Percentiles rank a stretch among this genome's conserved stretches.
These are phyloP conservation scores for Wickerhamiella siamensis DNA, from an alignment of 805 yeast genomes.

Conservation along the genomic window DNA sequence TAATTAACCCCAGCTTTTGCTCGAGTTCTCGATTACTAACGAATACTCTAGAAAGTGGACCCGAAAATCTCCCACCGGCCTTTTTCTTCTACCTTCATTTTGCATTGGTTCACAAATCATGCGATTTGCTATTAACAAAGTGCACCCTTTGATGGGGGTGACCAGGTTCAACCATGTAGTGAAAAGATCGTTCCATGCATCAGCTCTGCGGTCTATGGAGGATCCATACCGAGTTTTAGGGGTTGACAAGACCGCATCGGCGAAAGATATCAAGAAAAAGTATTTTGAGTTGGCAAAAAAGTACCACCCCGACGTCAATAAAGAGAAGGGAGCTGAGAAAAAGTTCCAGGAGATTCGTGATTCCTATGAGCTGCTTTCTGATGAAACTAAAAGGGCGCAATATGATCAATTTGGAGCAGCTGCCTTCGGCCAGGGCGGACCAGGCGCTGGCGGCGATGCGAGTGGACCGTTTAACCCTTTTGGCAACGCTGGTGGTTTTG, in stretches of 20 bases:
- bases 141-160: background rate
- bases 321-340: conserved; percentile 74
- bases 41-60: conserved; percentile 1
- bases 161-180: background rate
- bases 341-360: conserved; percentile 87
- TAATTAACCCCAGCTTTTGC: background rate
- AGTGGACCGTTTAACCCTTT: conserved; percentile 34
- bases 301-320: conserved; percentile 93
- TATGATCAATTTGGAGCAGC: conserved; percentile 86
- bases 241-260: conserved; percentile 51
- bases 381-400: conserved; percentile 71
- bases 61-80: background rate
- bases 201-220: conserved; percentile 15
- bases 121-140: background rate
- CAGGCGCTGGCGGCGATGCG: conserved; percentile 32
- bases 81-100: background rate
- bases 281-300: conserved; percentile 87
- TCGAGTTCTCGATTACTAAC: background rate
- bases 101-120: background rate
- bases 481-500: conserved; percentile 26
- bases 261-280: conserved; percentile 85
- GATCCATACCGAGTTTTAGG: conserved; percentile 86
- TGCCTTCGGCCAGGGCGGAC: conserved; percentile 47
- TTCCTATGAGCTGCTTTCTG: conserved; percentile 83
- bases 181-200: conserved; percentile 9